Evolutionary conservation across 169 alveolate species (phyloP), one percentile per base, ranked within the genome.

Genomic region (Cryptosporidium andersoni): DNA sequence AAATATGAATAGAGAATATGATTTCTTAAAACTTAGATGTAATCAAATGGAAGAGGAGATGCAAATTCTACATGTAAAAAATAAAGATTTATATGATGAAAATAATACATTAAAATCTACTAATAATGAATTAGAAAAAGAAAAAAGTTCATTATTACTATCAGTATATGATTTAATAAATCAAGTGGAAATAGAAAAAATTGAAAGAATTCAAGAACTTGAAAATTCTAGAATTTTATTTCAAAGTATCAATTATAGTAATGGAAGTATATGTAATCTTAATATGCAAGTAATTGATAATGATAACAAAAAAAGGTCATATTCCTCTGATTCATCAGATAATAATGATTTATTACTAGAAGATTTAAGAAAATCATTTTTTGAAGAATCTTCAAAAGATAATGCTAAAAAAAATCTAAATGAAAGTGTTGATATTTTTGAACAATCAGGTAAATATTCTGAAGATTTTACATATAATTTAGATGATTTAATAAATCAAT

Each of bases 121-220:
- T 40, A 58, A 60, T 58, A 63, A 55, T 16, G 85, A 74, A 49
- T 51, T 74, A 34, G 49, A 45, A n/a, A 49, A 43, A 58, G 85
- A 74, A 42, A 74, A 74, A 16, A 74, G 49, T 25, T 74, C 74
- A 14, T 74, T 74, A 49, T 45, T 74, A 8, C 11, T n/a, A 3
- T 74, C 85, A 12, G 85, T 74, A 43, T 74, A 74, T 74, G 85
- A 74, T 56, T 74, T 74, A 60, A 74, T 74, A 40, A 74, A 60
- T 74, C 85, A 74, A n/a, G 51, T 74, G 34, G 85, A 74, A 12
- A 58, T 58, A 43, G 85, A 74, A 45, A 74, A 74, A 64, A 74
- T 74, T n/a, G 85, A 74, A 42, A 74, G 85, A 49, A 74, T 74
- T 37, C 85, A 62, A n/a, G 85, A 74, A 11, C 48, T 74, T 16